Evolutionary conservation across 2,329 filamentous ascomycete genomes (phyloP).

Genomic region (Xylaria sp.): DNA sequence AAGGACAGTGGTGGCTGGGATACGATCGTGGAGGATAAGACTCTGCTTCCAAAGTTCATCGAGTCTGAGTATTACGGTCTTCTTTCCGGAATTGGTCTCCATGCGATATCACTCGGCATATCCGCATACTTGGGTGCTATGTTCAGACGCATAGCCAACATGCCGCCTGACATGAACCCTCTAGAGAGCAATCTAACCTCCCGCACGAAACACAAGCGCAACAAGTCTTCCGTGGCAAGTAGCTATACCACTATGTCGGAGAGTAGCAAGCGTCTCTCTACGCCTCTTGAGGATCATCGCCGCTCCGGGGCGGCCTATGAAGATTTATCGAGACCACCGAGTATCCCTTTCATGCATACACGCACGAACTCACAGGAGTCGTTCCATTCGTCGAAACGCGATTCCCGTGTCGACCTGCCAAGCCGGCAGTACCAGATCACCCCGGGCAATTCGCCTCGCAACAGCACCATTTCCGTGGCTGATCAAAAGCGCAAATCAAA

Average conservation of each 20-base stretch:
- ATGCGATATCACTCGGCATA: slow-evolving; percentile 75
- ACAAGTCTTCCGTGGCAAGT: slow-evolving; percentile 68
- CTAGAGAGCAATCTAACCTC: slow-evolving; percentile 87
- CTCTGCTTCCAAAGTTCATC: slow-evolving; percentile 69
- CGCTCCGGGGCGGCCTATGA: slow-evolving; percentile 59
- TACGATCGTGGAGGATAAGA: slow-evolving; percentile 71
- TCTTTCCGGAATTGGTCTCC: slow-evolving; percentile 71
- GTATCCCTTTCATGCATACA: slow-evolving; percentile 84
- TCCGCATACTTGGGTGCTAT: slow-evolving; percentile 80
- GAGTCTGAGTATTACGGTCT: slow-evolving; percentile 75
- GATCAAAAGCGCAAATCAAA: slow-evolving; percentile 62
- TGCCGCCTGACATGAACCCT: slow-evolving; percentile 96
- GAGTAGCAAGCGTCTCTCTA: slow-evolving; percentile 70
- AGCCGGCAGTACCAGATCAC: slow-evolving; percentile 66
- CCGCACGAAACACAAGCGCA: slow-evolving; percentile 76
- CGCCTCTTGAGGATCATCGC: slow-evolving; percentile 55
- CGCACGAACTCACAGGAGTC: slow-evolving; percentile 72
- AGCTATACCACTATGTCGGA: slow-evolving; percentile 55
- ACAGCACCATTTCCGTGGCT: slow-evolving; percentile 56
- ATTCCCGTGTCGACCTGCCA: slow-evolving; percentile 66
- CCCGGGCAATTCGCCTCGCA: slow-evolving; percentile 54
- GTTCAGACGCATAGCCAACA: slow-evolving; percentile 82
- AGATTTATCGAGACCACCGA: slow-evolving; percentile 60
- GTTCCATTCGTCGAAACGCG: slow-evolving; percentile 60
- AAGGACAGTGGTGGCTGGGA: slow-evolving; percentile 67